Evolutionary conservation across 2,329 filamentous ascomycete genomes (phyloP), one percentile per base, ranked within the genome.

Genomic region (Ciborinia camelliae): DNA sequence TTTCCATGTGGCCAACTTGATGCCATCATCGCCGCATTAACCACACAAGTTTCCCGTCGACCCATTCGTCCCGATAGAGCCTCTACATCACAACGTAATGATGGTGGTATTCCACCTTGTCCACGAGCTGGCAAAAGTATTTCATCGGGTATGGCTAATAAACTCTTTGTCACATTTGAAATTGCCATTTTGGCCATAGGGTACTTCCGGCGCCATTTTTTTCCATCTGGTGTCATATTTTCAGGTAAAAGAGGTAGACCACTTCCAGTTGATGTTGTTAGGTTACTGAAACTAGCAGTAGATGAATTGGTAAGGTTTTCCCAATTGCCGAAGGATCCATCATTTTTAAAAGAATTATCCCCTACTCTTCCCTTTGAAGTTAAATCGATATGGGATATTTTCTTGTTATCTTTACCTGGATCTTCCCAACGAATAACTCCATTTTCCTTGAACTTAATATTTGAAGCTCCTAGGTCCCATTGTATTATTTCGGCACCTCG

Each of bases 11-110:
- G 88, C 77, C 85, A 88, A 67, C 84, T 87, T 28, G 81, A 86
- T 51, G 86, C 86, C 81, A 90, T 84, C 67, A 93, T 87, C 26
- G 91, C 87, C 35, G 90, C 90, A 77, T 96, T 96, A 70, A 95
- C 83, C 62, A 96, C 79, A 73, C 87, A 93, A 1, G 90, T 95
- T 78, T 94, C 89, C 66, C 74, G 41, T 2, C 72, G 67, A 2
- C 70, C 72, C 55, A 73, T 51, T 32, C 80, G 75, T 3, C 79
- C 79, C 3, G 69, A 68, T 45, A 82, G 73, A 3, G 78, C 79
- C 53, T 71, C 71, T 39, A 74, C 69, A 68, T 84, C 80, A 65
- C 77, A 79, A 43, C 79, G 74, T 43, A 70, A 71, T 23, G 80
- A 81, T 20, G 70, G 71, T 62, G 79, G 76, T 60, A 79, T 71